These are phyloP conservation scores for Trametes punicea DNA, from an alignment of 768 basidiomycete genomes.

Conservation along the genomic window DNA sequence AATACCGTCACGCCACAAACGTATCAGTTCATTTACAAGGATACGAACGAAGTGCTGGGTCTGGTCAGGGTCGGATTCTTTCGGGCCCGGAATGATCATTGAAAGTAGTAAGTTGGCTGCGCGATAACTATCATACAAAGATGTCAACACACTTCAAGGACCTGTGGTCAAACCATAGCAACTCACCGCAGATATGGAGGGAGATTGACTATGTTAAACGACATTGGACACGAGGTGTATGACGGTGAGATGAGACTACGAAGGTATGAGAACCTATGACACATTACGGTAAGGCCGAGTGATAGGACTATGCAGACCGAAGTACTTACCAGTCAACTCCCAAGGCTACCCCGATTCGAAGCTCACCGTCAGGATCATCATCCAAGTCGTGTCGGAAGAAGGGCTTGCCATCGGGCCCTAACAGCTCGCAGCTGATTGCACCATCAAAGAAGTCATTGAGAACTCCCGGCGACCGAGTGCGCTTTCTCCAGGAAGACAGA, in stretches of 20 bases:
- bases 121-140: constrained; percentile 19
- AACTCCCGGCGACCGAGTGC: constrained; percentile 2
- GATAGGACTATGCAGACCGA: background rate
- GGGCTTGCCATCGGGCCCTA: constrained; percentile 24
- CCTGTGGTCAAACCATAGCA: constrained; percentile 27
- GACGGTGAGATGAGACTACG: constrained; percentile 35
- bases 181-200: constrained; percentile 28
- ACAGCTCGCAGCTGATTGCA: constrained; percentile 22
- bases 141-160: constrained; percentile 21
- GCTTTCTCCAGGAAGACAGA: constrained; percentile 20
- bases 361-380: constrained; percentile 23
- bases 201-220: constrained; percentile 33
- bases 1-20: constrained; percentile 3
- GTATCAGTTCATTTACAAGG: constrained; percentile 5
- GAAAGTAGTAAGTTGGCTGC: background rate
- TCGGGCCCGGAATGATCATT: constrained; percentile 15
- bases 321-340: constrained; percentile 33
- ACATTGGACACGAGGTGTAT: constrained; percentile 34
- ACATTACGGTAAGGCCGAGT: background rate
- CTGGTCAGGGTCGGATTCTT: constrained; percentile 8
- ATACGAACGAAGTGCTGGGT: background rate
- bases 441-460: constrained; percentile 32
- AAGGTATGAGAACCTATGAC: constrained; percentile 35
- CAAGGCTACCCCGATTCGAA: constrained; percentile 29
- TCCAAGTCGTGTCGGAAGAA: constrained; percentile 28